phyloP scores from a whole-genome alignment of 768 basidiomycete species.

The Lyophyllum shimeji region DNA sequence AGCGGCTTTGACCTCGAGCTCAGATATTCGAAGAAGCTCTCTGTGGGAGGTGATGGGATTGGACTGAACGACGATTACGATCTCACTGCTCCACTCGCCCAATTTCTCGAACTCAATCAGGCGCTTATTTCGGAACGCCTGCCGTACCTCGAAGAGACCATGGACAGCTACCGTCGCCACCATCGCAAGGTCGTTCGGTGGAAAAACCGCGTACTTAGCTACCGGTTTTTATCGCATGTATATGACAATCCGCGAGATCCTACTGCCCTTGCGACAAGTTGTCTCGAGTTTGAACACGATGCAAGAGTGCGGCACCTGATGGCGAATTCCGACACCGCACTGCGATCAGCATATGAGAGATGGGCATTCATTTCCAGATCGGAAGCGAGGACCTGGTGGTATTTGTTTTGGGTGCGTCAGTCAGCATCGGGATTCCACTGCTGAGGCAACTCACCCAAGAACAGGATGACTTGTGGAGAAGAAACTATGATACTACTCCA shows the following conservation, averaged over 20 bases:
- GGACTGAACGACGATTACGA: slow-evolving; percentile 69
- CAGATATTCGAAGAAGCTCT: slow-evolving; percentile 52
- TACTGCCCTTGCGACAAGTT: slow-evolving; percentile 40
- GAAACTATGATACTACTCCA: slow-evolving; percentile 60
- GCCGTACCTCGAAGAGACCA: slow-evolving; percentile 40
- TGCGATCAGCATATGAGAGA: slow-evolving; percentile 54
- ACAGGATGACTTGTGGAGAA: slow-evolving; percentile 75
- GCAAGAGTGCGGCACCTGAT: slow-evolving; percentile 54
- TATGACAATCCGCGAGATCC: slow-evolving; percentile 56
- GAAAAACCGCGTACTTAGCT: slow-evolving; percentile 58
- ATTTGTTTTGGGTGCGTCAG: slow-evolving; percentile 68
- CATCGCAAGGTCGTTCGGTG: slow-evolving; percentile 44
- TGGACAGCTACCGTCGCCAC: slow-evolving; percentile 53
- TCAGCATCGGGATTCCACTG: neutral
- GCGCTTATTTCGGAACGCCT: slow-evolving; percentile 44
- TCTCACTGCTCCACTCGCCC: slow-evolving; percentile 60
- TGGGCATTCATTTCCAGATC: slow-evolving; percentile 47
- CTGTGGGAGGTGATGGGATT: slow-evolving; percentile 48
- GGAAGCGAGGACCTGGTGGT: slow-evolving; percentile 70
- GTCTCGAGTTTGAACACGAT: slow-evolving; percentile 51
- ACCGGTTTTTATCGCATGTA: slow-evolving; percentile 60
- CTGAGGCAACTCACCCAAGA: slow-evolving; percentile 3
- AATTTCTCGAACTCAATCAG: slow-evolving; percentile 60
- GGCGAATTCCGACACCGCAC: slow-evolving; percentile 40
- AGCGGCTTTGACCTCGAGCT: slow-evolving; percentile 70